phyloP scores from a whole-genome alignment of 495 filamentous ascomycete genomes.

The Aspergillus steynii region DNA sequence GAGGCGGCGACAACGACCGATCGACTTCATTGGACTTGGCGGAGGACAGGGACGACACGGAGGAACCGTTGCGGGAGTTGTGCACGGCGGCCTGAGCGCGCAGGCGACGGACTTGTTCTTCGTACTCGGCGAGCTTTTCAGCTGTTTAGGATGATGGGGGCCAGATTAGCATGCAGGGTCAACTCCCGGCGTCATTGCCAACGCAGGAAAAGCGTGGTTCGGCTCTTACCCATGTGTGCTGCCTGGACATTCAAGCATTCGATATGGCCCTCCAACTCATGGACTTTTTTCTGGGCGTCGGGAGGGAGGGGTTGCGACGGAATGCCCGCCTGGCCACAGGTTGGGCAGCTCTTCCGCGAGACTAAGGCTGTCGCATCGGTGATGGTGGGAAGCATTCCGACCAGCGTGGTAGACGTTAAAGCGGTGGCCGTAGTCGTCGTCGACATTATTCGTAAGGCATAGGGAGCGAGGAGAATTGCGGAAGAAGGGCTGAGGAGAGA shows the following conservation, averaged over 20 bases:
- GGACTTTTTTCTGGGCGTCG: conserved; percentile 67
- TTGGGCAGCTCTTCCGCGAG: conserved; percentile 42
- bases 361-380: conserved; percentile 28
- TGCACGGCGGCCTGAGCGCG: conserved; percentile 45
- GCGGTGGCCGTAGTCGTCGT: conserved; percentile 34
- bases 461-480: not conserved
- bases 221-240: conserved; percentile 62
- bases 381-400: conserved; percentile 36
- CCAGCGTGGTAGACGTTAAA: conserved; percentile 37
- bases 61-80: conserved; percentile 31
- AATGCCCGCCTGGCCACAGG: conserved; percentile 47
- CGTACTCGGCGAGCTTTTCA: conserved; percentile 90
- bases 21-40: conserved; percentile 24
- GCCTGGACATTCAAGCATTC: conserved; percentile 72
- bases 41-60: conserved; percentile 35
- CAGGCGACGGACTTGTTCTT: conserved; percentile 78
- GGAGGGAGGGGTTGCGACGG: conserved; percentile 29
- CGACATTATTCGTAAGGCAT: conserved; percentile 22
- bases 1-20: conserved; percentile 28
- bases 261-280: conserved; percentile 81
- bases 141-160: conserved; percentile 31
- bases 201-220: not conserved
- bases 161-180: conserved; percentile 10
- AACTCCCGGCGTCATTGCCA: not conserved
- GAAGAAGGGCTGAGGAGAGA: conserved; percentile 2